phyloP scores from a whole-genome alignment of 2,329 filamentous ascomycete species.

The Xylariales sp. region DNA sequence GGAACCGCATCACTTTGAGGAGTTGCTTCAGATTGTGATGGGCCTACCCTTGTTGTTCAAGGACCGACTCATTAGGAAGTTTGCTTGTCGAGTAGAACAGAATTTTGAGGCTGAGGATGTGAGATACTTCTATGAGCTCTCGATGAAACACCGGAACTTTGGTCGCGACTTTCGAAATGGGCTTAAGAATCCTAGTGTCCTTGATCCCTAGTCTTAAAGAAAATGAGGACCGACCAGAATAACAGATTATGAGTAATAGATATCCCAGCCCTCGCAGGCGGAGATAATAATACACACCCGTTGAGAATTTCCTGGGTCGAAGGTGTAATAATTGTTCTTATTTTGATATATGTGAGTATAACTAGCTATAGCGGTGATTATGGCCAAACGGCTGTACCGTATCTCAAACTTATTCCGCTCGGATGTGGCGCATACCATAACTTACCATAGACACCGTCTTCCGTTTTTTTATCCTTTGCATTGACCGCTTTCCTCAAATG shows the following conservation, averaged over 20 bases:
- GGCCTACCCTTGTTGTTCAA: conserved; percentile 14
- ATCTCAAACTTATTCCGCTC: too few relatives aligned
- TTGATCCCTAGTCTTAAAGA: neutral
- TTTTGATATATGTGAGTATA: neutral
- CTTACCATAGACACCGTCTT: too few relatives aligned
- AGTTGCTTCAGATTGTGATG: conserved; percentile 16
- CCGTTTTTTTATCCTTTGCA: neutral
- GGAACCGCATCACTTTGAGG: conserved; percentile 6
- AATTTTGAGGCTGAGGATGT: neutral
- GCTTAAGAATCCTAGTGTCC: conserved; percentile 7
- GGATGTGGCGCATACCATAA: neutral
- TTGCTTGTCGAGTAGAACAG: conserved; percentile 11
- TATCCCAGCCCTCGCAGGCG: neutral
- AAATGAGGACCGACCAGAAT: neutral
- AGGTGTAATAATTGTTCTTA: neutral
- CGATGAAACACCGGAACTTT: conserved; percentile 2
- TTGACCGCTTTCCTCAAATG: neutral
- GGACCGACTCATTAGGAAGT: conserved; percentile 13
- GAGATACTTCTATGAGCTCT: conserved; percentile 7
- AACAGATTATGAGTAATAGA: neutral
- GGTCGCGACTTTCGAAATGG: conserved; percentile 5
- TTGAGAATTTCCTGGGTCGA: neutral
- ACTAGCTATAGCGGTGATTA: neutral
- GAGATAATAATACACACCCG: neutral
- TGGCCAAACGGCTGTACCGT: neutral